Evolutionary conservation across 2,329 filamentous ascomycete genomes (phyloP).

Genomic region (Fusarium anguioides): DNA sequence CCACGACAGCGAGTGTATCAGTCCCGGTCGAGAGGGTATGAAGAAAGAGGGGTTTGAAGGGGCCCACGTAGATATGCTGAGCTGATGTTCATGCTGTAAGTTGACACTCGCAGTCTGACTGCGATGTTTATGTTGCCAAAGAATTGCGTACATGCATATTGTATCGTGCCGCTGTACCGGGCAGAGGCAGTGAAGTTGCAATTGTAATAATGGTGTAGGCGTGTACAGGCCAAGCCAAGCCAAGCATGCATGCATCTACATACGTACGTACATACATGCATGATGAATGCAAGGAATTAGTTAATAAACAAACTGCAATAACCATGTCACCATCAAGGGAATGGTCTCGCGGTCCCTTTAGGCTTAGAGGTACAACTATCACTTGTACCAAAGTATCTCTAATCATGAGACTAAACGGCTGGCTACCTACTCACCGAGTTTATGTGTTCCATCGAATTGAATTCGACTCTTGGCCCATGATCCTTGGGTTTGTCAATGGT

Average conservation of each 20-base stretch:
- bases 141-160: constrained; percentile 33
- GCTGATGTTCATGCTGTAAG: neutral
- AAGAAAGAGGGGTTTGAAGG: constrained; percentile 8
- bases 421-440: constrained; percentile 36
- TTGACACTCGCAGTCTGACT: constrained; percentile 31
- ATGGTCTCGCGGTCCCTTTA: constrained; percentile 25
- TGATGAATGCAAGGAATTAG: constrained; percentile 21
- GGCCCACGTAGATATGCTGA: constrained; percentile 14
- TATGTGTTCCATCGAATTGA: constrained; percentile 28
- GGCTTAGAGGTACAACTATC: constrained; percentile 27
- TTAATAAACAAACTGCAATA: constrained; percentile 20
- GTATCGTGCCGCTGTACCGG: constrained; percentile 37
- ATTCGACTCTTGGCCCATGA: constrained; percentile 21
- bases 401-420: constrained; percentile 21
- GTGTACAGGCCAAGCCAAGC: constrained; percentile 21
- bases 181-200: constrained; percentile 5
- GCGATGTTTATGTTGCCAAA: constrained; percentile 14
- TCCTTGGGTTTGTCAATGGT: constrained; percentile 29
- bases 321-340: constrained; percentile 30
- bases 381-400: constrained; percentile 24
- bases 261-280: constrained; percentile 12
- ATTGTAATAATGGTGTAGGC: constrained; percentile 17
- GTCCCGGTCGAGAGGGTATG: constrained; percentile 18
- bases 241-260: constrained; percentile 19
- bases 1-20: constrained; percentile 20